Conservation (phyloP, 345 rosid genomes). For the Eucalyptus dawsonii region DNA sequence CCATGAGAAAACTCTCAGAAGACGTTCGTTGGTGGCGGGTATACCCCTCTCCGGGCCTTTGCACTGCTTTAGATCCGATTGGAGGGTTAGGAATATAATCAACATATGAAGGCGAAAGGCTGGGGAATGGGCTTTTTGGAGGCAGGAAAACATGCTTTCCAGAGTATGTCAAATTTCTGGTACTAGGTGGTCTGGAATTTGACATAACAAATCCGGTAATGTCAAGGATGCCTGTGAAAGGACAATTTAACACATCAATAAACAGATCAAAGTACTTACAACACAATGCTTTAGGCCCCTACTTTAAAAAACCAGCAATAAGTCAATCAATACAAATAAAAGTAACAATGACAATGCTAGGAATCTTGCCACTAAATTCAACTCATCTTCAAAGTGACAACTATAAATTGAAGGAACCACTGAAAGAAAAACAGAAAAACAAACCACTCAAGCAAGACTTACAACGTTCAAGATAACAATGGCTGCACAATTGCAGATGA, state of each 20-base stretch:
- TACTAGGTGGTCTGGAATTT: constrained; percentile 26
- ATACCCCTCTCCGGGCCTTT: constrained; percentile 3
- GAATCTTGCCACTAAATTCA: neutral
- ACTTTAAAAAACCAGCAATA: neutral
- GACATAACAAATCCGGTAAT: constrained; percentile 12
- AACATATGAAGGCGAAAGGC: constrained; percentile 12
- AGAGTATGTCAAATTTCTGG: constrained; percentile 13
- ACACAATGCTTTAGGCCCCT: neutral
- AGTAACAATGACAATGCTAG: neutral
- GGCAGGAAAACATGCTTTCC: constrained; percentile 35
- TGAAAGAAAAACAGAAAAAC: neutral
- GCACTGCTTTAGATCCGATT: constrained; percentile 13
- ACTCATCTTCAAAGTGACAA: neutral
- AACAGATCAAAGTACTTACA: neutral
- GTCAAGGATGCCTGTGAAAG: neutral
- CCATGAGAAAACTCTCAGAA: constrained; percentile 18
- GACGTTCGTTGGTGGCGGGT: constrained; percentile 33
- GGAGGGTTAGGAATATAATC: constrained; percentile 18
- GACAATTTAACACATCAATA: neutral
- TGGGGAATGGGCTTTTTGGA: constrained; percentile 17
- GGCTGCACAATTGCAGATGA: neutral
- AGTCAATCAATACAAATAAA: neutral
- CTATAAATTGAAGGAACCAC: neutral
- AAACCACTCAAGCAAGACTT: neutral
- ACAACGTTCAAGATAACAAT: neutral